Evolutionary conservation across 257 asterid species (phyloP).

Genomic region (Lantana camara): DNA sequence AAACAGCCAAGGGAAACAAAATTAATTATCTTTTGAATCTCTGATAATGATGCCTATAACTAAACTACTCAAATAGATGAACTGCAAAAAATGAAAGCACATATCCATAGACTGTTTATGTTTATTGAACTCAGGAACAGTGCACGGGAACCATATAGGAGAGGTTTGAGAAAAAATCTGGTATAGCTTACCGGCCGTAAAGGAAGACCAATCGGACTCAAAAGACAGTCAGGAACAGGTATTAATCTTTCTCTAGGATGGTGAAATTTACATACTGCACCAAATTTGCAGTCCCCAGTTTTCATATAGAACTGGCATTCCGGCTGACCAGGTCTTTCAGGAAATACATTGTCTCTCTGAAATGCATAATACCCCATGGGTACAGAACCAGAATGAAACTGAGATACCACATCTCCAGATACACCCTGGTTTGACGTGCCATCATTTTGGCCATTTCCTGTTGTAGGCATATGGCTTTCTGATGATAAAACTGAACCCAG

Average conservation of each 20-base stretch:
- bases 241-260: conserved; percentile 74
- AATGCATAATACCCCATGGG: conserved; percentile 57
- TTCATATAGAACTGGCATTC: conserved; percentile 84
- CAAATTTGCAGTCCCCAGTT: conserved; percentile 86
- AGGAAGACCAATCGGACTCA: conserved; percentile 77
- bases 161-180: neutral
- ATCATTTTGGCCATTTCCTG: conserved; percentile 46
- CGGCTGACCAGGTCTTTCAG: conserved; percentile 82
- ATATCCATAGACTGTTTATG: too few species aligned
- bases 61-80: too few species aligned
- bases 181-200: conserved; percentile 60
- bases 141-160: too few species aligned
- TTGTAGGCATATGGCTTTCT: conserved; percentile 51
- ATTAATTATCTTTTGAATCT: too few species aligned
- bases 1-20: too few species aligned
- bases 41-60: too few species aligned
- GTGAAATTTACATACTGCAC: conserved; percentile 75
- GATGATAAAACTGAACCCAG: conserved; percentile 57
- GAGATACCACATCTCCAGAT: conserved; percentile 49
- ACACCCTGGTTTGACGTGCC: conserved; percentile 48
- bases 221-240: conserved; percentile 65
- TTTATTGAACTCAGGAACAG: too few species aligned
- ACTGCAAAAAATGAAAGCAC: too few species aligned
- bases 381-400: conserved; percentile 47
- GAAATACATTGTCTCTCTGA: conserved; percentile 61